Evolutionary conservation across 129 eudicot species (phyloP).

Genomic region (Sambucus nigra): DNA sequence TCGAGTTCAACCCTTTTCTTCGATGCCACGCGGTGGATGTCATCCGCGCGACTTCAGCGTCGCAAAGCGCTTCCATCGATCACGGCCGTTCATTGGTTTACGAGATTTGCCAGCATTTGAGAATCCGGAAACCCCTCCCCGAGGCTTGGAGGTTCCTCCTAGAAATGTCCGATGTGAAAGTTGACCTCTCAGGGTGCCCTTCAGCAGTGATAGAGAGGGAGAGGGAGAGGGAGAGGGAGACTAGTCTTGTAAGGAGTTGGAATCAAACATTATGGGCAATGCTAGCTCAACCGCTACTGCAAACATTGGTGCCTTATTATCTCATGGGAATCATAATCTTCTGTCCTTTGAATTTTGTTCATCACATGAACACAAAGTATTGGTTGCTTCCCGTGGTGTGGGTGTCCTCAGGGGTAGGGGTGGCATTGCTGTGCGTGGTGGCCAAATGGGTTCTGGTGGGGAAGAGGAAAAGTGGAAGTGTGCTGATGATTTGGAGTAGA

Average conservation of each 20-base stretch:
- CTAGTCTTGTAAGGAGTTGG: slow-evolving; percentile 47
- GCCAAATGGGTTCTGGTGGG: slow-evolving; percentile 70
- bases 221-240: slow-evolving; percentile 15
- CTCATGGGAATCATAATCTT: slow-evolving; percentile 46
- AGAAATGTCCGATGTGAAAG: slow-evolving; percentile 75
- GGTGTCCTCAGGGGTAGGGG: slow-evolving; percentile 47
- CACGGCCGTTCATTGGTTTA: slow-evolving; percentile 81
- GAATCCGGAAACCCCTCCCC: slow-evolving; percentile 66
- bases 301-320: slow-evolving; percentile 59
- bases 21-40: slow-evolving; percentile 63
- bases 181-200: slow-evolving; percentile 85
- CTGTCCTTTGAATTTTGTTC: slow-evolving; percentile 35
- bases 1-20: slow-evolving; percentile 67
- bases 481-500: slow-evolving; percentile 56
- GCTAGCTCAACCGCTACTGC: slow-evolving; percentile 60
- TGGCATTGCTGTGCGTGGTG: slow-evolving; percentile 44
- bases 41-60: slow-evolving; percentile 55
- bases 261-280: slow-evolving; percentile 56
- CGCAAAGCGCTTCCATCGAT: slow-evolving; percentile 82
- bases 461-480: slow-evolving; percentile 50
- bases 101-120: slow-evolving; percentile 71
- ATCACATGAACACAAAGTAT: slow-evolving; percentile 35
- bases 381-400: slow-evolving; percentile 59
- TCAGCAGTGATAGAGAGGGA: slow-evolving; percentile 19
- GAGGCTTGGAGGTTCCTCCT: slow-evolving; percentile 70